Conservation (phyloP, 495 filamentous ascomycete genomes). For the Pyronema omphalodes region DNA sequence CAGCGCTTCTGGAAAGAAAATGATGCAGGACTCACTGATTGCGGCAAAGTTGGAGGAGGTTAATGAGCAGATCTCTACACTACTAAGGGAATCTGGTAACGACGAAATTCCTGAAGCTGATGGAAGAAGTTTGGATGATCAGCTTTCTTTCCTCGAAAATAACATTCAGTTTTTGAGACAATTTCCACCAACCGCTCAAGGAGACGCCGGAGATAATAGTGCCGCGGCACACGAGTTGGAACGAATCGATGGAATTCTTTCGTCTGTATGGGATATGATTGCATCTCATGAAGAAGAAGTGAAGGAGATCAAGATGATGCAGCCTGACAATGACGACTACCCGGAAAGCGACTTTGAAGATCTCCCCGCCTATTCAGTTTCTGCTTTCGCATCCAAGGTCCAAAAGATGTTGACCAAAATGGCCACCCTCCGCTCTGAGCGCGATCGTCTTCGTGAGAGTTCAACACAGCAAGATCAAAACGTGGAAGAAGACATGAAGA, state of each 20-base stretch:
- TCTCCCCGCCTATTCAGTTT: constrained; percentile 37
- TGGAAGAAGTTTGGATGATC: constrained; percentile 27
- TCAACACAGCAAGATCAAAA: constrained; percentile 58
- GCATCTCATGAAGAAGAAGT: constrained; percentile 42
- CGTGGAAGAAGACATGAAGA: constrained; percentile 71
- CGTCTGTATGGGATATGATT: constrained; percentile 56
- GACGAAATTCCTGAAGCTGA: background rate
- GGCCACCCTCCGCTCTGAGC: background rate
- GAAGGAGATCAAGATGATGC: constrained; percentile 33
- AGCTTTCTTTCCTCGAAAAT: constrained; percentile 35
- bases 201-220: constrained; percentile 5
- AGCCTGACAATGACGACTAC: constrained; percentile 31
- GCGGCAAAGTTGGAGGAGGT: constrained; percentile 41
- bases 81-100: constrained; percentile 12
- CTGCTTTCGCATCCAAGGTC: constrained; percentile 54
- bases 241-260: constrained; percentile 42
- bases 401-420: constrained; percentile 41
- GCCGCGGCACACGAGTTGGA: constrained; percentile 28
- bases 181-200: constrained; percentile 14
- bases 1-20: background rate
- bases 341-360: constrained; percentile 30
- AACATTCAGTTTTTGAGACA: constrained; percentile 27
- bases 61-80: constrained; percentile 40
- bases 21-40: background rate
- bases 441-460: constrained; percentile 2